phyloP scores from a whole-genome alignment of 768 basidiomycete species.

The Lenzites betulinus region DNA sequence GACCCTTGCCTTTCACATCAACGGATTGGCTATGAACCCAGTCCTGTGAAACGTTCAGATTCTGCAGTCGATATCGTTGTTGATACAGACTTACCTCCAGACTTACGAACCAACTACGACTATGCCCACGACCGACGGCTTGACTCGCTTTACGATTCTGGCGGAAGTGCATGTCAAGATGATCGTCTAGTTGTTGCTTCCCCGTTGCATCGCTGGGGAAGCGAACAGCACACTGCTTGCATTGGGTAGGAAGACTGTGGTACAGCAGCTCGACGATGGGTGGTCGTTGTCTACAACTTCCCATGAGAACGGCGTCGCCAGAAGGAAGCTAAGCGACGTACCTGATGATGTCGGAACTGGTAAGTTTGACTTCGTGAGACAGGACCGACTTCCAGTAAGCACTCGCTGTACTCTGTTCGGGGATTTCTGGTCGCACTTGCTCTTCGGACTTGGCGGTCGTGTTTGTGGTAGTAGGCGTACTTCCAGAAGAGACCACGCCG shows the following conservation, averaged over 20 bases:
- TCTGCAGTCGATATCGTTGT: conserved; percentile 8
- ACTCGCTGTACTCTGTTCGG: conserved; percentile 50
- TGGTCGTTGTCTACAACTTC: conserved; percentile 53
- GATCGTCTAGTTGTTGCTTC: conserved; percentile 78
- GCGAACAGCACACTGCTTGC: conserved; percentile 91
- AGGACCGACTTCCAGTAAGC: conserved; percentile 65
- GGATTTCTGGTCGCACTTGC: conserved; percentile 35
- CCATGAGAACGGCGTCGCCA: background rate
- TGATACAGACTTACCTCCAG: conserved; percentile 62
- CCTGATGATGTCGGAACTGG: conserved; percentile 72
- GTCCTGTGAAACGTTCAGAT: conserved; percentile 53
- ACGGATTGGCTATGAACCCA: conserved; percentile 75
- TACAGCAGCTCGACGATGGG: conserved; percentile 69
- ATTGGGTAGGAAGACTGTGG: conserved; percentile 74
- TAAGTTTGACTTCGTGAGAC: conserved; percentile 59
- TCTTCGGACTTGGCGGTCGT: conserved; percentile 42
- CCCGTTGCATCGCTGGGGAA: conserved; percentile 74
- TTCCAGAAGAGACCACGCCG: conserved; percentile 66
- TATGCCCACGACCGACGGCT: conserved; percentile 80
- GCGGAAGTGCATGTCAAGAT: conserved; percentile 95
- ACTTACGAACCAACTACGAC: conserved; percentile 86
- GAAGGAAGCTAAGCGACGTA: conserved; percentile 36
- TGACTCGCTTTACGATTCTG: conserved; percentile 86
- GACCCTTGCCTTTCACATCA: conserved; percentile 70
- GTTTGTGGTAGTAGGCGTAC: conserved; percentile 53